A percentile compares a stretch with the other conserved stretches of the same genome.
Evolutionary conservation across 441 rosid genomes (phyloP).

Genomic region (Corymbia calophylla): DNA sequence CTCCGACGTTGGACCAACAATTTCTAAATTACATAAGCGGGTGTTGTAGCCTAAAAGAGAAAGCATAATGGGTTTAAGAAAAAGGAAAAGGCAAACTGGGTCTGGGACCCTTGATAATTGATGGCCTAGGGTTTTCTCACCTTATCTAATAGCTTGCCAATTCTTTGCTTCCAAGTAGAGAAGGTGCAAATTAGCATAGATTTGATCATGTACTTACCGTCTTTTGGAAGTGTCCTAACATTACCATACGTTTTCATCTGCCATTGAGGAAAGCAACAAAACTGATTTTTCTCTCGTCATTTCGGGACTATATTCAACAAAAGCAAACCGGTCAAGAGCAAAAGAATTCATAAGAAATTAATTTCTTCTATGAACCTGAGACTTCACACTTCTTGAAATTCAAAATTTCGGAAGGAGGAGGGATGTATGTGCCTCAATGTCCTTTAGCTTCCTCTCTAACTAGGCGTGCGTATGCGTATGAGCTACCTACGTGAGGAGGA

Average conservation of each 20-base stretch:
- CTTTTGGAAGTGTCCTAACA: not conserved
- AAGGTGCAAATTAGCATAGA: not conserved
- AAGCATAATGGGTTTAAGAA: not conserved
- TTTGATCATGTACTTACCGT: not conserved
- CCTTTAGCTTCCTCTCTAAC: not conserved
- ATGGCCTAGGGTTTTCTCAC: not conserved
- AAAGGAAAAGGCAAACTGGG: not conserved
- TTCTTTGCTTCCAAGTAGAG: not conserved
- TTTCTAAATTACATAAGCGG: not conserved
- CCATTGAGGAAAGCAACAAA: not conserved
- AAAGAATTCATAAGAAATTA: not conserved
- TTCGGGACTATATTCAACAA: not conserved
- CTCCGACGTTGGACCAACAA: not conserved
- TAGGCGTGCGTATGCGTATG: not conserved
- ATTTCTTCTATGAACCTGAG: not conserved
- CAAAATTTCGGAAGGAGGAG: not conserved
- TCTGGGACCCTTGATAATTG: not conserved
- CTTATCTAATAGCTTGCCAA: not conserved
- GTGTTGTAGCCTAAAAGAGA: not conserved
- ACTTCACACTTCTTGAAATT: not conserved
- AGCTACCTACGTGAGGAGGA: not conserved
- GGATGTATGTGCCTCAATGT: not conserved
- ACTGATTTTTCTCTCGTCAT: not conserved
- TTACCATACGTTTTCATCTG: not conserved
- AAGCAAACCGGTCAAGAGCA: not conserved